A percentile compares a stretch with the other conserved stretches of the same genome.
Conservation (phyloP, 2,329 filamentous ascomycete genomes). For the Colletotrichum musicola region DNA sequence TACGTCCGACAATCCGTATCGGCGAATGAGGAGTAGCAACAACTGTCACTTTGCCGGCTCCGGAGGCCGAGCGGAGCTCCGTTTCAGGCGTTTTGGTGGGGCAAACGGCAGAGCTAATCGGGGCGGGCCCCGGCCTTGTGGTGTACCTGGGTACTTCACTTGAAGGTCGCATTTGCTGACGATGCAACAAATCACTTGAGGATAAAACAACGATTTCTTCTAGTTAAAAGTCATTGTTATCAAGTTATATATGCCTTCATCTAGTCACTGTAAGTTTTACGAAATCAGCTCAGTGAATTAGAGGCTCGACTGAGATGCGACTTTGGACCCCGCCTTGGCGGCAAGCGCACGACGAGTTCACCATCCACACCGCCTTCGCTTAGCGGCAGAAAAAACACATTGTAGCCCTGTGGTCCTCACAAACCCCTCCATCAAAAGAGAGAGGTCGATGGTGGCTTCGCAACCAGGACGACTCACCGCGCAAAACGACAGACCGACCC, state of each 20-base stretch:
- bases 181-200: background rate
- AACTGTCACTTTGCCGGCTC: conserved; percentile 18
- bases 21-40: background rate
- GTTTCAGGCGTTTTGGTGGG: background rate
- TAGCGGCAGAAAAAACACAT: conserved; percentile 44
- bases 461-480: conserved; percentile 36
- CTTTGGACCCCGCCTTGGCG: conserved; percentile 8
- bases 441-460: conserved; percentile 14
- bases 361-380: conserved; percentile 51
- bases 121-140: conserved; percentile 9
- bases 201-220: too few species aligned
- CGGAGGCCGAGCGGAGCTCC: conserved; percentile 9
- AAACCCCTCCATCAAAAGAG: conserved; percentile 38
- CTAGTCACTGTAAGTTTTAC: too few species aligned
- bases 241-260: too few species aligned
- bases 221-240: too few species aligned
- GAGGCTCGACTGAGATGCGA: background rate
- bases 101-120: background rate
- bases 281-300: background rate
- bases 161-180: background rate
- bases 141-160: background rate
- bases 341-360: background rate
- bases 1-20: background rate
- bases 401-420: conserved; percentile 17
- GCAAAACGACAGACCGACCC: conserved; percentile 37